Base-by-base conservation (phyloP, 805 yeast genomes). In the Kluyveromyces wickerhamii region DNA sequence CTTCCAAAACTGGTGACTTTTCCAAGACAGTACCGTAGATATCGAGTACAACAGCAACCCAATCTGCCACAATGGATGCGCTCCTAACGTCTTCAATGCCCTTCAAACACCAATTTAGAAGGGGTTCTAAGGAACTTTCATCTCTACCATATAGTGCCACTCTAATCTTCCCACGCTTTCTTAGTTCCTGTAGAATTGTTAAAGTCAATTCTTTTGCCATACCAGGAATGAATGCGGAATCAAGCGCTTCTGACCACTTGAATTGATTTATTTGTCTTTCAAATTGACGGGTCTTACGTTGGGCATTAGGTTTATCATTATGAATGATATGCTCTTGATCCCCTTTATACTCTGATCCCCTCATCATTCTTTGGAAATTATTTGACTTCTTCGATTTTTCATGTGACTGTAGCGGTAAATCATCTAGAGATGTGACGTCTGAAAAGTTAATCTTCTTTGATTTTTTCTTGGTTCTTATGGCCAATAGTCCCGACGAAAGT, bases 191-290 rank as follows among this genome's bases (percentile, higher is more conserved):
- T 41, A 92, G 65, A 3, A 87, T 86, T 11, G 95, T 80, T 6
- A 85, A 65, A 0, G 95, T 83, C 40, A 79, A 67, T 48, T 88
- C 96, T 38, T 78, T 74, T 1, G 89, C 75, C 54, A 79, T 70
- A 9, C 95, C 95, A 2, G 80, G 71, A 10, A 73, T 66, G 43
- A 89, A 78, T 1, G 95, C 96, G 39, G 79, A 69, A 56, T 89
- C 95, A 28, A 92, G 67, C 4, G 97, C 96, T 45, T 88, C 96
- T 3, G 78, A 57, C 96, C 97, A 92, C 52, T 81, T 75, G 67
- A 92, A 92, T 18, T 82, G 82, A 52, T 85, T 83, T 42, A 92
- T 67, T 49, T 81, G 80, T 52, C 71, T 80, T 58, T 92, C 98
- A 52, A 79, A 89, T 30, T 75, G 79, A 57, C 79, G 79, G 38